Evolutionary conservation across 441 rosid species (phyloP).

Genomic region (Croton setiger): DNA sequence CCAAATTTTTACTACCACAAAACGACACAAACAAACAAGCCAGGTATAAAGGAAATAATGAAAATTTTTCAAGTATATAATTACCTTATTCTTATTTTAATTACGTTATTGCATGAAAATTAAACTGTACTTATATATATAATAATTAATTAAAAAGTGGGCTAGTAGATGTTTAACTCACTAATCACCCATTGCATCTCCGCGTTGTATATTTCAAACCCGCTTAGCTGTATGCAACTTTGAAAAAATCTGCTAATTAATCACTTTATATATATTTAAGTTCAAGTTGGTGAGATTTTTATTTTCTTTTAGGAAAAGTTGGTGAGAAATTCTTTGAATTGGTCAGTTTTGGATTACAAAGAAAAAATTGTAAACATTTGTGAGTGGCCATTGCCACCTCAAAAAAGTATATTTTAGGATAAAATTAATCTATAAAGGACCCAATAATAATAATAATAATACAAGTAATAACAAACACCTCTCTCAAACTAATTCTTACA

Average conservation of each 20-base stretch:
- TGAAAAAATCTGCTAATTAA: conserved; percentile 6
- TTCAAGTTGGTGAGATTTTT: neutral
- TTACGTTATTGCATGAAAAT: neutral
- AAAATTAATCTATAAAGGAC: conserved; percentile 2
- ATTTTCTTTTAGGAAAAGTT: neutral
- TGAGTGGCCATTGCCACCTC: neutral
- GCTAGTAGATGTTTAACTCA: too few species aligned
- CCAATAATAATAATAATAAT: conserved; percentile 2
- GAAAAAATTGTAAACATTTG: neutral
- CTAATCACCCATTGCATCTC: neutral
- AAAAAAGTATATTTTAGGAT: neutral
- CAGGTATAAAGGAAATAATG: too few species aligned
- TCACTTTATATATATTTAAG: neutral
- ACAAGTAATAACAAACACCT: neutral
- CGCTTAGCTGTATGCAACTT: conserved; percentile 30
- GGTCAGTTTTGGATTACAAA: neutral
- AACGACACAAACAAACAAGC: too few species aligned
- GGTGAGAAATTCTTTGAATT: neutral
- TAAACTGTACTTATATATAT: too few species aligned
- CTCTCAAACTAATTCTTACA: neutral
- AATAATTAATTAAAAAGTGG: neutral
- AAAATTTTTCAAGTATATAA: neutral
- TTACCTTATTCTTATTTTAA: neutral
- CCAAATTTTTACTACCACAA: too few species aligned
- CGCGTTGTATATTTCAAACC: conserved; percentile 17